phyloP scores from a whole-genome alignment of 345 rosid species.

The Acer saccharum region DNA sequence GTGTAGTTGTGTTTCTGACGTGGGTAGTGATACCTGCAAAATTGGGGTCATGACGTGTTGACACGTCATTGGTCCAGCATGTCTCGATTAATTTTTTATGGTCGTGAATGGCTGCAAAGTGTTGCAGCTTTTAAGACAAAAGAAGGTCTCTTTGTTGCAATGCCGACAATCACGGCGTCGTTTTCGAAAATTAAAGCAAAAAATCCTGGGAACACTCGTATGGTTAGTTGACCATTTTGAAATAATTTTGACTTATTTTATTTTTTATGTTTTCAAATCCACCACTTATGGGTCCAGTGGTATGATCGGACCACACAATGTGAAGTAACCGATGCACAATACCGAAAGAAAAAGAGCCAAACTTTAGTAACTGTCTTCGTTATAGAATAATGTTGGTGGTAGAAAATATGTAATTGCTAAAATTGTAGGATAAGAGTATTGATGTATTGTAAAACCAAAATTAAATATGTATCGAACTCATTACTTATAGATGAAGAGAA shows the following conservation, averaged over 20 bases:
- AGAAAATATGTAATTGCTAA: too few relatives aligned
- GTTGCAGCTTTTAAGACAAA: neutral
- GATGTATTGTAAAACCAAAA: too few relatives aligned
- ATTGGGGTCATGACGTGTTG: neutral
- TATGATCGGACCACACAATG: too few relatives aligned
- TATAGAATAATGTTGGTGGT: too few relatives aligned
- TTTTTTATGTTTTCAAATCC: too few relatives aligned
- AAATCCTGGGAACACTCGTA: neutral
- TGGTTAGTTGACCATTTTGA: neutral
- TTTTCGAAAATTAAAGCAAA: neutral
- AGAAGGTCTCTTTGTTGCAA: neutral
- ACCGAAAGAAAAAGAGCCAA: too few relatives aligned
- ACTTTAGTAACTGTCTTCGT: too few relatives aligned
- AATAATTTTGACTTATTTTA: neutral
- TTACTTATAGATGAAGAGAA: too few relatives aligned
- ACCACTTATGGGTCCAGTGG: too few relatives aligned
- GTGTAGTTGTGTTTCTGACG: neutral
- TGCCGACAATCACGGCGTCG: conserved; percentile 17
- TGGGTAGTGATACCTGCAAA: neutral
- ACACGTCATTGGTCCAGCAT: neutral
- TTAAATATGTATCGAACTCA: too few relatives aligned
- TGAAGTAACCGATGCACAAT: too few relatives aligned
- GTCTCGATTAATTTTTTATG: neutral
- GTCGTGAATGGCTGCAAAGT: neutral
- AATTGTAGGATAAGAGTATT: too few relatives aligned